A percentile compares a stretch with the other conserved stretches of the same genome.
phyloP scores from a whole-genome alignment of 2,329 filamentous ascomycete species.

The Laburnicola sp. region DNA sequence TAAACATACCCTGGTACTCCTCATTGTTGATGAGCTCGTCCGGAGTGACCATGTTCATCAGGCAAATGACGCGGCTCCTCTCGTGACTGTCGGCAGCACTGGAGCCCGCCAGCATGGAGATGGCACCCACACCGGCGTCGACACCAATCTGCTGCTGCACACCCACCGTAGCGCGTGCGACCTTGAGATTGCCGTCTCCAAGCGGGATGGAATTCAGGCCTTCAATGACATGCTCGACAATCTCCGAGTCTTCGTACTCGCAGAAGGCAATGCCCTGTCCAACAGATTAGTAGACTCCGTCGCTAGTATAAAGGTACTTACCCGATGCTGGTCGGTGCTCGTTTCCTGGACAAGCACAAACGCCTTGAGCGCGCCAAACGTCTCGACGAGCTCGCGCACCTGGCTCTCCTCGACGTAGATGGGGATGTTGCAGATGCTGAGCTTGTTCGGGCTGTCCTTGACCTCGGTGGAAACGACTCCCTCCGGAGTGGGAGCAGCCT shows the following conservation, averaged over 20 bases:
- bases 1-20: constrained; percentile 81
- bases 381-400: constrained; percentile 83
- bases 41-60: constrained; percentile 97
- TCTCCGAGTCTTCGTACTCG: constrained; percentile 79
- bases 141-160: constrained; percentile 89
- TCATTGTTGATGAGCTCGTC: constrained; percentile 93
- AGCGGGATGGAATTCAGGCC: constrained; percentile 92
- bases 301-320: constrained; percentile 53
- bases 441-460: constrained; percentile 91
- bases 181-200: constrained; percentile 81
- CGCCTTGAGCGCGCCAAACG: constrained; percentile 90
- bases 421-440: constrained; percentile 88
- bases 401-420: constrained; percentile 87
- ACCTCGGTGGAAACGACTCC: constrained; percentile 79
- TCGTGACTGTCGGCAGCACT: constrained; percentile 73
- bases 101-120: constrained; percentile 95
- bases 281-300: constrained; percentile 18
- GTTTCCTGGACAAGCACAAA: constrained; percentile 88
- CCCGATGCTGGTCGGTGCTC: constrained; percentile 81
- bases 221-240: constrained; percentile 84
- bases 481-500: constrained; percentile 71
- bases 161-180: constrained; percentile 86
- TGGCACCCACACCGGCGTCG: constrained; percentile 95
- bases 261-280: constrained; percentile 89
- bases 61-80: constrained; percentile 79